Base-by-base conservation (phyloP, 768 basidiomycete species). In the Hygrocybe punicea region DNA sequence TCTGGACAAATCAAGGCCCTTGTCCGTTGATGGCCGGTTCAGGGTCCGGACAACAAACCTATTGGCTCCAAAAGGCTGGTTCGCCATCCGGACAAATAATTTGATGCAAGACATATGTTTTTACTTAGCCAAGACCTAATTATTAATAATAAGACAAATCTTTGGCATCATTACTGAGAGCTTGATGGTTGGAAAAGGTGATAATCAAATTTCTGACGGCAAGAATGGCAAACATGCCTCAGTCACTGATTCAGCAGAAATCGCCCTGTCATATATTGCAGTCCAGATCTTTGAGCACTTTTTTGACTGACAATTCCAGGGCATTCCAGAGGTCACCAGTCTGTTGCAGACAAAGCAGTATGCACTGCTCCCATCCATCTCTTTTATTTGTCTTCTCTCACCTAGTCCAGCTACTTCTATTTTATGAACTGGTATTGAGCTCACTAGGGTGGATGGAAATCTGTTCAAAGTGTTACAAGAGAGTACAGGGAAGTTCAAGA, bases 171-270 rank as follows among this genome's bases (percentile, higher is more conserved):
- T 65, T 11, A 35, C 39, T 6, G 52, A 61, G n/a, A 25, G 33
- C 2, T 16, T 65, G 11, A 40, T 59, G 47, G 16, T 56, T 8
- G 60, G 37, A 2, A 13, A 52, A 60, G 57, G 59, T 62, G 11
- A n/a, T 29, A 29, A 29, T 29, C 29, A 29, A 29, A 29, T 29
- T 29, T 29, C 52, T 17, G 58, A 60, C 6, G 67, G 67, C 13
- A 64, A 63, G 42, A 54, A 60, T 42, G 66, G 60, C 6, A 58
- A 61, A 33, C 67, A 68, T 37, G 45, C 57, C 16, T 57, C 58
- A 3, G 57, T 66, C 5, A 45, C 58, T 9, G 56, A 60, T 9
- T 39, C 56, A 5, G 23, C 45, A 11, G 63, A 37, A n/a, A 60
- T 69, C n/a, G 56, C 58, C 7, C n/a, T 65, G 1, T 65, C 65